These are phyloP conservation scores for Xylaria sp. DNA, from an alignment of 2,329 filamentous ascomycete species.

Conservation along the genomic window DNA sequence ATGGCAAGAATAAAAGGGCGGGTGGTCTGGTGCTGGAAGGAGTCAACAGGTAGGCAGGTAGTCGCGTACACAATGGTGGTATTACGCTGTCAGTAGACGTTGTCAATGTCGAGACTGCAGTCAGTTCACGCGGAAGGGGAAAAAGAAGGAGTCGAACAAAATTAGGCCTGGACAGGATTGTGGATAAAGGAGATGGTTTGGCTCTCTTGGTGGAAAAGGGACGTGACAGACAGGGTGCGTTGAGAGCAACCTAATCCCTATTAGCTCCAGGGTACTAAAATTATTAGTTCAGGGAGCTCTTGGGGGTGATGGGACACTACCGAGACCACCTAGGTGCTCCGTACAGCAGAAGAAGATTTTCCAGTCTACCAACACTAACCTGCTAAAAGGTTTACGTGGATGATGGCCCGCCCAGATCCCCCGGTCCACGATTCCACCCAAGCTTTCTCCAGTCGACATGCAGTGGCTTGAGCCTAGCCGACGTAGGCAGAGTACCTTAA, in stretches of 20 bases:
- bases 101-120: constrained; percentile 37
- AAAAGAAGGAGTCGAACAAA: constrained; percentile 42
- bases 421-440: constrained; percentile 1
- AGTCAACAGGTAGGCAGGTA: constrained; percentile 24
- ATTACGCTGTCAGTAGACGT: constrained; percentile 32
- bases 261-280: constrained; percentile 31
- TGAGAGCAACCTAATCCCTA: constrained; percentile 29
- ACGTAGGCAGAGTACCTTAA: constrained; percentile 5
- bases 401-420: neutral
- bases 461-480: constrained; percentile 22
- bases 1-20: constrained; percentile 36
- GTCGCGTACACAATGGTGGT: constrained; percentile 36
- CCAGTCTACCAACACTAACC: neutral
- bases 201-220: constrained; percentile 26
- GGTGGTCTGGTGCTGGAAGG: constrained; percentile 42
- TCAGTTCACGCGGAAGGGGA: constrained; percentile 34
- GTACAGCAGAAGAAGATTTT: neutral
- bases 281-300: constrained; percentile 33
- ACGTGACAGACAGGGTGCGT: constrained; percentile 37
- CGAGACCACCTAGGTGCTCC: constrained; percentile 1
- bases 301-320: constrained; percentile 31
- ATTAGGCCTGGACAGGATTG: constrained; percentile 41
- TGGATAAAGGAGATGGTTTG: constrained; percentile 41
- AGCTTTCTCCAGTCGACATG: constrained; percentile 25
- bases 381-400: neutral